phyloP scores from a whole-genome alignment of 129 eudicot species.

The Centrapalus pauciflorus region DNA sequence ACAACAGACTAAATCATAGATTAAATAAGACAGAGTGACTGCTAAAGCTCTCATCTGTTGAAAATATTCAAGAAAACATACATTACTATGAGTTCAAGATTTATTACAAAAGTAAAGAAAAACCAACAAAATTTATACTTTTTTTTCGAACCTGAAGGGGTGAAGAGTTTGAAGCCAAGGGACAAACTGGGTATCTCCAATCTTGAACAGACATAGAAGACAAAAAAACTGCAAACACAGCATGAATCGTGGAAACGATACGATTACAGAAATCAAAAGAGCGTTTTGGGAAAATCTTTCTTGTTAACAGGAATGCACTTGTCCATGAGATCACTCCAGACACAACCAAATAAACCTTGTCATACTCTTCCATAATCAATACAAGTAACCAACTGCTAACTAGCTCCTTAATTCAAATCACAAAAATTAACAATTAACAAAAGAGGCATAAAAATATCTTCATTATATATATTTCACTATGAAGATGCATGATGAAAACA shows the following conservation, averaged over 20 bases:
- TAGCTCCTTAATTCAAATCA: neutral
- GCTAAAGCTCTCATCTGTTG: conserved; percentile 70
- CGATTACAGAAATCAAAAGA: conserved; percentile 91
- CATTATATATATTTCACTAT: no score
- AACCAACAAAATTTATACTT: neutral
- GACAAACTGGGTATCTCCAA: conserved; percentile 92
- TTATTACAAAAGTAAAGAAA: neutral
- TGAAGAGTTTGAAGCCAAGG: conserved; percentile 64
- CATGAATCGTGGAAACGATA: conserved; percentile 74
- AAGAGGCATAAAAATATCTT: neutral
- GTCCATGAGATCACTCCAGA: conserved; percentile 68
- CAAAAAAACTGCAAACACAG: conserved; percentile 52
- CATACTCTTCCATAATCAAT: conserved; percentile 43
- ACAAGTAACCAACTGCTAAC: no score
- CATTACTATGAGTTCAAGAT: neutral
- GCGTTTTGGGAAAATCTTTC: conserved; percentile 53
- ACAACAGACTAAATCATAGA: conserved; percentile 74
- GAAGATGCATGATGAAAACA: no score
- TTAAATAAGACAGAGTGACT: conserved; percentile 53
- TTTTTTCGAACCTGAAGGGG: conserved; percentile 53
- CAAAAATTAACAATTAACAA: neutral
- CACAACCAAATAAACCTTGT: conserved; percentile 34
- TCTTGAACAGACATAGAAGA: conserved; percentile 61
- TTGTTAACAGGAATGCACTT: conserved; percentile 41
- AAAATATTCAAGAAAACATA: conserved; percentile 16